Conservation (phyloP, 2,329 filamentous ascomycete genomes). For the Phoma sp. region DNA sequence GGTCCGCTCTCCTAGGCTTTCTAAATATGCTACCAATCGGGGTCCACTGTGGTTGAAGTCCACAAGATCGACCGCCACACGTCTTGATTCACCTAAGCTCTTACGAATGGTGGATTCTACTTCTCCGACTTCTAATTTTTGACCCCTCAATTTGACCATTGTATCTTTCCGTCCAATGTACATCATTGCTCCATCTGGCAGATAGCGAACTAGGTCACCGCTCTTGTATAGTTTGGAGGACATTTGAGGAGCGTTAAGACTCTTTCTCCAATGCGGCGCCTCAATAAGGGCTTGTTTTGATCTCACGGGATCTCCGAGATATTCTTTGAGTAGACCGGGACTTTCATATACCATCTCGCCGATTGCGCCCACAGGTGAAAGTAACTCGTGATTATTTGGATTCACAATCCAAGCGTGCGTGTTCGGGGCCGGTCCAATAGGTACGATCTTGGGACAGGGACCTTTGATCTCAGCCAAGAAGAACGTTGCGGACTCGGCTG, state of each 20-base stretch:
- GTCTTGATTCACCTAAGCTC: too few species aligned
- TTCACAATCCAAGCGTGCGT: constrained; percentile 32
- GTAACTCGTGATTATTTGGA: constrained; percentile 19
- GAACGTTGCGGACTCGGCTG: constrained; percentile 19
- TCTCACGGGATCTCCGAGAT: constrained; percentile 23
- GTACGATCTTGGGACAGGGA: too few species aligned
- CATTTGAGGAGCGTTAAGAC: too few species aligned
- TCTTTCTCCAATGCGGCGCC: not conserved
- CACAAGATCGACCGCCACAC: too few species aligned
- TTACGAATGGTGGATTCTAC: constrained; percentile 19
- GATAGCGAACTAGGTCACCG: constrained; percentile 28
- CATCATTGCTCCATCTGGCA: constrained; percentile 20
- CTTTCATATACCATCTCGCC: constrained; percentile 64
- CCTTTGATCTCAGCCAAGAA: too few species aligned
- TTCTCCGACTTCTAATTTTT: constrained; percentile 28
- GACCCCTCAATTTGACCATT: constrained; percentile 32
- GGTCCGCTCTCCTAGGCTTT: too few species aligned
- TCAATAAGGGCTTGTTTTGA: constrained; percentile 27
- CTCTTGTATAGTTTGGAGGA: constrained; percentile 22
- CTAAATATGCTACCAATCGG: too few species aligned
- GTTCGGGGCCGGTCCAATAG: too few species aligned
- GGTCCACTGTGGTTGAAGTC: too few species aligned
- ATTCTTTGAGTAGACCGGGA: constrained; percentile 47
- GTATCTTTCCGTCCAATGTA: constrained; percentile 29
- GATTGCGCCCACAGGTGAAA: constrained; percentile 22